A percentile compares a stretch with the other conserved stretches of the same genome.
Evolutionary conservation across 176 grass and related monocot species (phyloP).

Genomic region (Paspalum notatum): DNA sequence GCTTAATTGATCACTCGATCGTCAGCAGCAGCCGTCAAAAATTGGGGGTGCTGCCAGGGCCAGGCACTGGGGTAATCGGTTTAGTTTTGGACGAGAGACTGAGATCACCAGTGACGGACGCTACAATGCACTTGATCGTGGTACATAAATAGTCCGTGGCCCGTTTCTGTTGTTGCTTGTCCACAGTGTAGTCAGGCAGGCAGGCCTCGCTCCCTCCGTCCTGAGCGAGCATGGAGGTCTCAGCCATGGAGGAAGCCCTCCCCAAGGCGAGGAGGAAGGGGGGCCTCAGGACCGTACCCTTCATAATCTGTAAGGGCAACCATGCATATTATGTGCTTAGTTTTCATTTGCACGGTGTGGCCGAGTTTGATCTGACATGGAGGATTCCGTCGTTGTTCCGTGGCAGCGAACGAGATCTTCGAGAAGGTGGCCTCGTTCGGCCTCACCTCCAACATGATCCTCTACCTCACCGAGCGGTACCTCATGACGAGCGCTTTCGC

Average conservation of each 20-base stretch:
- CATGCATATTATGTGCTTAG: not conserved
- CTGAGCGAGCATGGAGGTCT: conserved; percentile 45
- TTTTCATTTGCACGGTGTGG: too few relatives aligned
- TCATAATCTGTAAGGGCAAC: conserved; percentile 63
- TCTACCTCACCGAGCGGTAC: conserved; percentile 65
- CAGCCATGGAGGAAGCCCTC: conserved; percentile 47
- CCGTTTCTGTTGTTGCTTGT: conserved; percentile 25
- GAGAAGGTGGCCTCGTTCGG: conserved; percentile 67
- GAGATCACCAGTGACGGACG: not conserved
- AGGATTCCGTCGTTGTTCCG: not conserved
- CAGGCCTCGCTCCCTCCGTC: conserved; percentile 2
- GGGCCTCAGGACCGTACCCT: conserved; percentile 68
- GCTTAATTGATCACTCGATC: not conserved
- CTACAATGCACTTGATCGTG: not conserved
- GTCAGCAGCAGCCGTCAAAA: not conserved
- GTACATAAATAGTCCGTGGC: conserved; percentile 22
- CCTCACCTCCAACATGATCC: conserved; percentile 63
- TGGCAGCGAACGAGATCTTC: conserved; percentile 72
- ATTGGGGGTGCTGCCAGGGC: too few relatives aligned
- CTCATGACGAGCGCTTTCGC: conserved; percentile 35
- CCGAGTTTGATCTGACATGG: not conserved
- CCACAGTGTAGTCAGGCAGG: not conserved
- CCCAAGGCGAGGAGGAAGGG: conserved; percentile 47
- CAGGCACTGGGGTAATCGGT: too few relatives aligned
- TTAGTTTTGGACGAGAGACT: too few relatives aligned